Conservation (phyloP, 768 basidiomycete genomes). For the Ramaria rubella region DNA sequence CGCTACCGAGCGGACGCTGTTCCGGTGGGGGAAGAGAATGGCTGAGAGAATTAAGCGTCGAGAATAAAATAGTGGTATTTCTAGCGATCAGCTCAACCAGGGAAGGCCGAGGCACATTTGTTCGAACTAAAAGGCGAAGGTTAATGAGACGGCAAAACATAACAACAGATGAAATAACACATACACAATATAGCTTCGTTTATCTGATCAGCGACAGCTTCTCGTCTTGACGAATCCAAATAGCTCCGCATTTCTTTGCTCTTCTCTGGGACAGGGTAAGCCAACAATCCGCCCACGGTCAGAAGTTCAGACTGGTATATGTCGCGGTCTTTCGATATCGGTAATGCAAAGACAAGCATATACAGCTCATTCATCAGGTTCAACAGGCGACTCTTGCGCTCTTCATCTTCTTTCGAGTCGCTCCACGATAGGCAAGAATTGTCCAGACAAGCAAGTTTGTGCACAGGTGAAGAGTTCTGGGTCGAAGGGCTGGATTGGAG, state of each 20-base stretch:
- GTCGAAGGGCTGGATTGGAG: slow-evolving; percentile 15
- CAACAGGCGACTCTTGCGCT: slow-evolving; percentile 20
- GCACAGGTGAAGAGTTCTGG: slow-evolving; percentile 6
- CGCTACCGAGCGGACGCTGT: slow-evolving; percentile 1
- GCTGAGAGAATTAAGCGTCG: not conserved
- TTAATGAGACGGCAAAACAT: not conserved
- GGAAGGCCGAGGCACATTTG: not conserved
- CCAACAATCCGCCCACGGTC: slow-evolving; percentile 71
- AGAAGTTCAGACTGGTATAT: slow-evolving; percentile 65
- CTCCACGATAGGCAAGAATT: slow-evolving; percentile 24
- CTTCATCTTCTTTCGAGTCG: slow-evolving; percentile 32
- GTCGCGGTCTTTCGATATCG: slow-evolving; percentile 46
- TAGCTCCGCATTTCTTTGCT: slow-evolving; percentile 60
- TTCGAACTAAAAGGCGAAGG: not conserved
- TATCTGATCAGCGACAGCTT: slow-evolving; percentile 81
- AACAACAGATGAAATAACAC: not conserved
- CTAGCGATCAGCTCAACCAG: not conserved
- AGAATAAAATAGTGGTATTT: slow-evolving; percentile 2
- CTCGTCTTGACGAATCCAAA: slow-evolving; percentile 67
- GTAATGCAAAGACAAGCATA: slow-evolving; percentile 50
- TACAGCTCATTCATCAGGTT: slow-evolving; percentile 39
- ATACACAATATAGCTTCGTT: slow-evolving; percentile 78
- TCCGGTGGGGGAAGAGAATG: not conserved
- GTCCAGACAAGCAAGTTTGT: slow-evolving; percentile 13
- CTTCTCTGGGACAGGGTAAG: slow-evolving; percentile 71